A percentile compares a stretch with the other conserved stretches of the same genome.
phyloP scores from a whole-genome alignment of 78 protist species.

The Dictyostelium firmibasis region DNA sequence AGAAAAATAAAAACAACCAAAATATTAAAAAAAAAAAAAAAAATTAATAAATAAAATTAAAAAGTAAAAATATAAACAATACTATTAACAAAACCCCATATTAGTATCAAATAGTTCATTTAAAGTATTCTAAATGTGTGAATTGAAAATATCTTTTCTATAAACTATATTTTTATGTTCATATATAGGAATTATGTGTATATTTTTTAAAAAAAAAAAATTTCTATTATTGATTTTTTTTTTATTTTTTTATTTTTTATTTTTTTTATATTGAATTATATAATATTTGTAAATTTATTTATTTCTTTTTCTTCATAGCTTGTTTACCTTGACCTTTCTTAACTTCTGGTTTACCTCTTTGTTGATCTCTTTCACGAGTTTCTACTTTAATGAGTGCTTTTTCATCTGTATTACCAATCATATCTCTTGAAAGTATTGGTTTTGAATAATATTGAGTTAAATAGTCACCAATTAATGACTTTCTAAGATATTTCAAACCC shows the following conservation, averaged over 20 bases:
- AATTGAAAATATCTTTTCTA: too few species aligned
- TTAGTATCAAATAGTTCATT: neutral
- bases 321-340: constrained; percentile 70
- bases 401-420: constrained; percentile 59
- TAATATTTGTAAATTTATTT: neutral
- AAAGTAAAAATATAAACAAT: neutral
- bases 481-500: constrained; percentile 59
- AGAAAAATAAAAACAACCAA: too few species aligned
- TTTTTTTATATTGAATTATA: neutral
- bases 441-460: constrained; percentile 37
- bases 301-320: constrained; percentile 31
- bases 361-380: constrained; percentile 36
- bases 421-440: constrained; percentile 14
- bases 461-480: constrained; percentile 51
- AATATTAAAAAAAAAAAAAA: neutral
- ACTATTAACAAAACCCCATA: neutral
- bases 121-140: neutral
- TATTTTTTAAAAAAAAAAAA: too few species aligned
- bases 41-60: neutral
- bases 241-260: neutral
- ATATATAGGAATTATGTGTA: too few species aligned
- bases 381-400: constrained; percentile 37
- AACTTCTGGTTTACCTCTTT: constrained; percentile 49
- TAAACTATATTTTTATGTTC: too few species aligned
- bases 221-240: neutral